Conservation (phyloP, 1,284 basidiomycete species). For the Fomitopsis schrenkii region DNA sequence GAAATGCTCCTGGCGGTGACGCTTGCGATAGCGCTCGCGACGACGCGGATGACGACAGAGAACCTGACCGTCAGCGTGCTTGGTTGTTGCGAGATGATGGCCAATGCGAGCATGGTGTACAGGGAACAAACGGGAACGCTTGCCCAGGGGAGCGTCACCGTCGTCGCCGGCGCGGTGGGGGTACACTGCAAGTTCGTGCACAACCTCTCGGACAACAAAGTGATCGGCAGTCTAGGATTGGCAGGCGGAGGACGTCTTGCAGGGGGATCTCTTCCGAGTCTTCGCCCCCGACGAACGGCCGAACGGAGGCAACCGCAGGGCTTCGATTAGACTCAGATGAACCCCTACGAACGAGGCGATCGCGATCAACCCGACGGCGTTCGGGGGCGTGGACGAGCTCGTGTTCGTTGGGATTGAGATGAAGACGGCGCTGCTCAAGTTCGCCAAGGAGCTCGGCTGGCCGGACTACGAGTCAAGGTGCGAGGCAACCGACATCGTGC, state of each 20-base stretch:
- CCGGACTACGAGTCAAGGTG: constrained; percentile 68
- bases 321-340: constrained; percentile 79
- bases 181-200: constrained; percentile 92
- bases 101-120: constrained; percentile 93
- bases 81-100: constrained; percentile 98
- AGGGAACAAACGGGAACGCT: constrained; percentile 95
- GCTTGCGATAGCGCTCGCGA: constrained; percentile 94
- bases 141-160: constrained; percentile 93
- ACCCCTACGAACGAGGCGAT: constrained; percentile 85
- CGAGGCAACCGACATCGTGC: constrained; percentile 66
- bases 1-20: constrained; percentile 96
- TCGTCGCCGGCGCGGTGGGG: constrained; percentile 94
- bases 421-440: constrained; percentile 88
- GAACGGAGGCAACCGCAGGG: constrained; percentile 51
- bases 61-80: constrained; percentile 94
- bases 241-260: neutral
- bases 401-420: constrained; percentile 95
- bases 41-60: constrained; percentile 94
- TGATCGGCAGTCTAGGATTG: constrained; percentile 39
- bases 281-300: neutral
- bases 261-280: neutral
- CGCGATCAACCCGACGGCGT: constrained; percentile 93
- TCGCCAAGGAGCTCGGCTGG: constrained; percentile 87
- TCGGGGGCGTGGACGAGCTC: constrained; percentile 75
- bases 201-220: constrained; percentile 69